Evolutionary conservation across 2,329 filamentous ascomycete genomes (phyloP).

Genomic region (Graphilbum sp.): DNA sequence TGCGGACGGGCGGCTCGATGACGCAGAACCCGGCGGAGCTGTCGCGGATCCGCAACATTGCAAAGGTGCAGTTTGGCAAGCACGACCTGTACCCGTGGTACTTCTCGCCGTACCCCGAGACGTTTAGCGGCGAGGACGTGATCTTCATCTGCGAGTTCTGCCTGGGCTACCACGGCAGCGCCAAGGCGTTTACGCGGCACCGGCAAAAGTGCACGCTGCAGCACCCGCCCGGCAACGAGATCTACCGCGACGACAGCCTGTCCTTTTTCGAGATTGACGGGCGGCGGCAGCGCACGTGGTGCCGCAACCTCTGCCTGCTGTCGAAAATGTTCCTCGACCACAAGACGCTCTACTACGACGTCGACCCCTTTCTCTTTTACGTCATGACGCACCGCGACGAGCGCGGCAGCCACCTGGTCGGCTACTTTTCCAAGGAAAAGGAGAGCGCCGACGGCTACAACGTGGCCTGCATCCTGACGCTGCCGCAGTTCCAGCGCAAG

Average conservation of each 20-base stretch:
- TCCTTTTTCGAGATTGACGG: constrained; percentile 98
- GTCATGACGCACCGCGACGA: constrained; percentile 88
- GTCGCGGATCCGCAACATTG: constrained; percentile 86
- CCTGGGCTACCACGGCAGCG: constrained; percentile 72
- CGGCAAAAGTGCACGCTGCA: constrained; percentile 77
- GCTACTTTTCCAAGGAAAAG: constrained; percentile 99
- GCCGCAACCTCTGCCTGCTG: constrained; percentile 83
- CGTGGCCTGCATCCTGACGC: constrained; percentile 88
- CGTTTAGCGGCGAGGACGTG: constrained; percentile 74
- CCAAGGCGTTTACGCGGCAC: constrained; percentile 71
- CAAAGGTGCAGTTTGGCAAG: constrained; percentile 83
- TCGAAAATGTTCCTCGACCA: constrained; percentile 96
- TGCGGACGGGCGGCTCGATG: constrained; percentile 91
- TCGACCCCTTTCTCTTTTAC: constrained; percentile 98
- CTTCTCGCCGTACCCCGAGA: constrained; percentile 89
- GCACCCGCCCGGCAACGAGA: constrained; percentile 93
- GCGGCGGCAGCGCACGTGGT: constrained; percentile 85
- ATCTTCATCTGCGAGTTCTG: constrained; percentile 98
- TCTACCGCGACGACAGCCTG: constrained; percentile 86
- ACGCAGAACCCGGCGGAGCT: constrained; percentile 97
- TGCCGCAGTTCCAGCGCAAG: constrained; percentile 91
- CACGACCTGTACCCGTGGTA: constrained; percentile 96
- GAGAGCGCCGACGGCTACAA: constrained; percentile 96
- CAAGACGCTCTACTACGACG: constrained; percentile 97
- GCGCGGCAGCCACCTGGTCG: constrained; percentile 85